Evolutionary conservation across 768 basidiomycete genomes (phyloP).

Genomic region (Boletus subparvulus): DNA sequence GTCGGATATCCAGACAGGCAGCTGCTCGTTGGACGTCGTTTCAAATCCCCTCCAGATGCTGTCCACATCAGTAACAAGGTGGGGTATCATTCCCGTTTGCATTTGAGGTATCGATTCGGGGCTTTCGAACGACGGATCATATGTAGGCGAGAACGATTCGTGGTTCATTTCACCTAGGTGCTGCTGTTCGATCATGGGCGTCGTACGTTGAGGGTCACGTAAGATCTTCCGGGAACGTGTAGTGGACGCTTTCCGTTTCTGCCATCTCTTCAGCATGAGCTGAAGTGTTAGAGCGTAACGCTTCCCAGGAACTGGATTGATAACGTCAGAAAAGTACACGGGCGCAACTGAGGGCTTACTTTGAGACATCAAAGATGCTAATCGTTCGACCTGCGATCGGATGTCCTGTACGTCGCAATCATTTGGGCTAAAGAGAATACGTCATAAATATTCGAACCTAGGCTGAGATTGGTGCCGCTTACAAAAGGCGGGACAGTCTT

Average conservation of each 20-base stretch:
- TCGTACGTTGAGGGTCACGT: conserved; percentile 53
- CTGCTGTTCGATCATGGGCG: conserved; percentile 49
- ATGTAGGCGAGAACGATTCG: conserved; percentile 58
- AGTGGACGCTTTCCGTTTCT: conserved; percentile 56
- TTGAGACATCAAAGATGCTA: conserved; percentile 73
- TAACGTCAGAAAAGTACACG: conserved; percentile 7
- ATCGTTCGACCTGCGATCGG: conserved; percentile 71
- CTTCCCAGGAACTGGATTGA: conserved; percentile 76
- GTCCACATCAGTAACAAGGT: conserved; percentile 44
- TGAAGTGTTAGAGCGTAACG: conserved; percentile 89
- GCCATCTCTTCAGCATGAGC: conserved; percentile 79
- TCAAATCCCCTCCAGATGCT: conserved; percentile 78
- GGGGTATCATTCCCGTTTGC: conserved; percentile 30
- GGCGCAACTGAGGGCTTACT: conserved; percentile 47
- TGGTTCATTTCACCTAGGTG: conserved; percentile 37
- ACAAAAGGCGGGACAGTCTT: conserved; percentile 86
- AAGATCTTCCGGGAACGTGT: conserved; percentile 62
- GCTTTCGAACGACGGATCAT: conserved; percentile 44
- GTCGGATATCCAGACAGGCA: conserved; percentile 86
- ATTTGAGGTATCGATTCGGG: conserved; percentile 34
- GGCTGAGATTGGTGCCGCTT: conserved; percentile 30
- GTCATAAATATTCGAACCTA: background rate
- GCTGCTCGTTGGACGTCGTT: conserved; percentile 66
- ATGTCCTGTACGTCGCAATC: conserved; percentile 79
- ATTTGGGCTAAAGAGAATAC: conserved; percentile 56